phyloP scores from a whole-genome alignment of 352 stramenopile genomes.

The Phytophthora lateralis region DNA sequence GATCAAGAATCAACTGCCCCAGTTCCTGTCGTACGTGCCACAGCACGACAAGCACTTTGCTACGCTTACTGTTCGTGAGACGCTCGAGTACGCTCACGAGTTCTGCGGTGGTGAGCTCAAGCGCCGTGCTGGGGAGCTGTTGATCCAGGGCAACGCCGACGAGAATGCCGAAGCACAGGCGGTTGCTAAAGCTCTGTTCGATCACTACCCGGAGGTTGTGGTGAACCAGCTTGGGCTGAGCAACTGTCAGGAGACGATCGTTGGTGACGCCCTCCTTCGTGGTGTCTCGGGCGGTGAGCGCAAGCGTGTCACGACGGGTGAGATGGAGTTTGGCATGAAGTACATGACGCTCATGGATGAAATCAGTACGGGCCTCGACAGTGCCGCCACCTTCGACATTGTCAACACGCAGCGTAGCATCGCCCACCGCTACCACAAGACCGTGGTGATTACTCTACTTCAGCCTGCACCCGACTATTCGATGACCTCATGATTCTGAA shows the following conservation, averaged over 20 bases:
- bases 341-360: conserved; percentile 85
- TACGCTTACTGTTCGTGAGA: conserved; percentile 58
- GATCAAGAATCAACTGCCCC: conserved; percentile 45
- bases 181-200: conserved; percentile 35
- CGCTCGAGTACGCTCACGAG: conserved; percentile 58
- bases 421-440: conserved; percentile 41
- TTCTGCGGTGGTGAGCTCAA: conserved; percentile 55
- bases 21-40: conserved; percentile 57
- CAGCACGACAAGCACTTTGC: conserved; percentile 48
- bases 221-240: conserved; percentile 56
- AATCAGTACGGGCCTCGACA: conserved; percentile 92
- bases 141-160: conserved; percentile 41
- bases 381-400: conserved; percentile 90
- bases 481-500: conserved; percentile 50
- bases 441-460: conserved; percentile 69
- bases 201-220: conserved; percentile 61
- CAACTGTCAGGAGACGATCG: conserved; percentile 63
- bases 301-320: conserved; percentile 69
- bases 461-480: conserved; percentile 64
- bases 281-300: conserved; percentile 73
- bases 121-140: conserved; percentile 30
- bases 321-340: conserved; percentile 78
- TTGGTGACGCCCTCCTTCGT: conserved; percentile 60
- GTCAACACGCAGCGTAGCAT: conserved; percentile 57
- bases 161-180: conserved; percentile 48